Conservation (phyloP, 176 grass and related monocot genomes). For the bread wheat (Triticum aestivum) region DNA sequence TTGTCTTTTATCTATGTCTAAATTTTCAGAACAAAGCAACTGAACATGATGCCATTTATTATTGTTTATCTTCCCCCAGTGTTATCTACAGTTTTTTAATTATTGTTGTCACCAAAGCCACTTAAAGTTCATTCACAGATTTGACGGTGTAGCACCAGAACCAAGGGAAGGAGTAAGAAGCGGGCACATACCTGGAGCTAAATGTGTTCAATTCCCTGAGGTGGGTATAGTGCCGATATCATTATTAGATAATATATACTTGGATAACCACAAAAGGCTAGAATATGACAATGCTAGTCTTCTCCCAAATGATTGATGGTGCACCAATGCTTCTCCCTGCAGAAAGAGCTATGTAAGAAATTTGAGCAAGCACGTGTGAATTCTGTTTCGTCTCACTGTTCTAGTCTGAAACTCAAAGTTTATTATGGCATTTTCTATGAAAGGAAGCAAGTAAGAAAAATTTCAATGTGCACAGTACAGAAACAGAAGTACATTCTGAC, state of each 20-base stretch:
- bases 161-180: slow-evolving; percentile 79
- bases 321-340: slow-evolving; percentile 55
- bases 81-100: background rate
- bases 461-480: background rate
- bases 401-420: background rate
- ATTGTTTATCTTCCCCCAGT: background rate
- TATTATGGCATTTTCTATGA: background rate
- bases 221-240: slow-evolving; percentile 35
- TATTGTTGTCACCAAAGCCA: background rate
- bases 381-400: slow-evolving; percentile 22
- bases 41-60: background rate
- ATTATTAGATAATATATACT: slow-evolving; percentile 6
- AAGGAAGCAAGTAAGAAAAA: background rate
- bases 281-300: background rate
- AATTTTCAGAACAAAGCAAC: no score
- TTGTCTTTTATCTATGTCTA: no score
- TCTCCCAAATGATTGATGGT: slow-evolving; percentile 81
- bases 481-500: background rate
- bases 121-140: slow-evolving; percentile 38
- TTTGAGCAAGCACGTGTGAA: slow-evolving; percentile 70
- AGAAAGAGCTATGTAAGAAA: slow-evolving; percentile 57
- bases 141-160: slow-evolving; percentile 89
- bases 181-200: slow-evolving; percentile 77
- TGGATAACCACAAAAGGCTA: slow-evolving; percentile 23
- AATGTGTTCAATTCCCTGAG: slow-evolving; percentile 74